Percentiles rank a stretch among this genome's conserved stretches.
phyloP scores from a whole-genome alignment of 768 basidiomycete species.

The Floccularia luteovirens region DNA sequence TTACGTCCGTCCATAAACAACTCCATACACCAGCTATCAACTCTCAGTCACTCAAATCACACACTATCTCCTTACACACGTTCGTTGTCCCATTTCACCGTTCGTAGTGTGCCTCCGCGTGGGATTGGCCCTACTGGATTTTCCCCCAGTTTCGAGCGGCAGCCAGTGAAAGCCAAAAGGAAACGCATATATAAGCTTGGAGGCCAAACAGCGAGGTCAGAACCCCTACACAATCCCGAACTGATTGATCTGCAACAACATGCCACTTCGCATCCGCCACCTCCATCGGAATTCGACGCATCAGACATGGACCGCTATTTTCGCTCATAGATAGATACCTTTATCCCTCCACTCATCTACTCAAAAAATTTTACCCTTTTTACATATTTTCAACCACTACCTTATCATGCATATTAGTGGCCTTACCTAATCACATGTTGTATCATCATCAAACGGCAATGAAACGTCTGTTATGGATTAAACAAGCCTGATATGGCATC shows the following conservation, averaged over 20 bases:
- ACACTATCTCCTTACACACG: slow-evolving; percentile 93
- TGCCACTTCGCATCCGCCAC: slow-evolving; percentile 8
- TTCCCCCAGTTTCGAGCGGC: slow-evolving; percentile 31
- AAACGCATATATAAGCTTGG: slow-evolving; percentile 69
- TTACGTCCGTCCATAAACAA: slow-evolving; percentile 60
- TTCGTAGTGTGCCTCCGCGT: slow-evolving; percentile 73
- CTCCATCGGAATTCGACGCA: slow-evolving; percentile 11
- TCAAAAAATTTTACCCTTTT: background rate
- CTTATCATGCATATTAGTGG: too few relatives aligned
- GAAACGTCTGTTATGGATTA: too few relatives aligned
- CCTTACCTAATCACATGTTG: too few relatives aligned
- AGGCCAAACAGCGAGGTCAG: slow-evolving; percentile 16
- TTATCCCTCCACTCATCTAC: background rate
- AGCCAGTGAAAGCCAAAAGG: slow-evolving; percentile 63
- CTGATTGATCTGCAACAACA: slow-evolving; percentile 7
- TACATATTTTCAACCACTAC: too few relatives aligned
- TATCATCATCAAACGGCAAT: too few relatives aligned
- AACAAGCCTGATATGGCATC: background rate
- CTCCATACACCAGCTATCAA: slow-evolving; percentile 79
- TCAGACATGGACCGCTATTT: slow-evolving; percentile 67
- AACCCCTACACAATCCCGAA: background rate
- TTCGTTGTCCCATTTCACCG: slow-evolving; percentile 85
- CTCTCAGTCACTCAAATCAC: slow-evolving; percentile 84
- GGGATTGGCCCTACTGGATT: slow-evolving; percentile 20
- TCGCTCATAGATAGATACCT: slow-evolving; percentile 1